Percentiles rank a stretch among this genome's conserved stretches.
These are phyloP conservation scores for Phialemonium atrogriseum DNA, from an alignment of 2,329 filamentous ascomycete species.

Conservation along the genomic window DNA sequence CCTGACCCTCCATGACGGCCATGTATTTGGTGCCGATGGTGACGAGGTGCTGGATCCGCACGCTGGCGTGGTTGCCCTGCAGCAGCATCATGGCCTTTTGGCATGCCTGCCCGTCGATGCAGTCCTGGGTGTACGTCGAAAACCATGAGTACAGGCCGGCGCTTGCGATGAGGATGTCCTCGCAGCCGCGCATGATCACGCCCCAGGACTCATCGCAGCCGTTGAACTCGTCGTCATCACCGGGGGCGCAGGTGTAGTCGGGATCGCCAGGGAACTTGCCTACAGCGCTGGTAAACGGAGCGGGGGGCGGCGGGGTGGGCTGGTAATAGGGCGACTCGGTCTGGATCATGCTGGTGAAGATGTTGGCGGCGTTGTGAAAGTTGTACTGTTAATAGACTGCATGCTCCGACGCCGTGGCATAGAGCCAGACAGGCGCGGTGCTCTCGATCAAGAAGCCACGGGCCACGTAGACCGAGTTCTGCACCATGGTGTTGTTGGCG, in stretches of 20 bases:
- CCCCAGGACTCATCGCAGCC: constrained; percentile 17
- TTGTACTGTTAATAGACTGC: constrained; percentile 43
- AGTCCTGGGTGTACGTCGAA: constrained; percentile 12
- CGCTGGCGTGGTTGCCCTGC: neutral
- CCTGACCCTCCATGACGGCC: neutral
- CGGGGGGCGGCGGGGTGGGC: constrained; percentile 23
- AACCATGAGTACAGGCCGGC: constrained; percentile 20
- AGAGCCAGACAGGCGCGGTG: constrained; percentile 14
- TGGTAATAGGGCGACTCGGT: constrained; percentile 58
- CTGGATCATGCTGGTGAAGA: constrained; percentile 56
- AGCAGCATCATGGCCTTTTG: constrained; percentile 8
- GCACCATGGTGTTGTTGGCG: neutral
- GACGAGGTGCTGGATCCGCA: neutral
- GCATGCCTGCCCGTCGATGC: constrained; percentile 12
- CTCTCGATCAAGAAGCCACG: constrained; percentile 2
- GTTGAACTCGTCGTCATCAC: constrained; percentile 8
- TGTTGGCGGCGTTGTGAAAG: constrained; percentile 34
- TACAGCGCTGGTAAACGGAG: constrained; percentile 1
- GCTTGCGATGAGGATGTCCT: constrained; percentile 13
- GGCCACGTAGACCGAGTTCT: neutral
- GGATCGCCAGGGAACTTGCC: constrained; percentile 7
- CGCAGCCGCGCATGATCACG: constrained; percentile 5
- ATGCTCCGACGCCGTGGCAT: constrained; percentile 42
- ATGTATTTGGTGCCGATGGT: constrained; percentile 1
- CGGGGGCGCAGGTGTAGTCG: constrained; percentile 12